Evolutionary conservation across 2,329 filamentous ascomycete species (phyloP), one percentile per base, ranked within the genome.

Genomic region (Chrysoporthe cubensis): DNA sequence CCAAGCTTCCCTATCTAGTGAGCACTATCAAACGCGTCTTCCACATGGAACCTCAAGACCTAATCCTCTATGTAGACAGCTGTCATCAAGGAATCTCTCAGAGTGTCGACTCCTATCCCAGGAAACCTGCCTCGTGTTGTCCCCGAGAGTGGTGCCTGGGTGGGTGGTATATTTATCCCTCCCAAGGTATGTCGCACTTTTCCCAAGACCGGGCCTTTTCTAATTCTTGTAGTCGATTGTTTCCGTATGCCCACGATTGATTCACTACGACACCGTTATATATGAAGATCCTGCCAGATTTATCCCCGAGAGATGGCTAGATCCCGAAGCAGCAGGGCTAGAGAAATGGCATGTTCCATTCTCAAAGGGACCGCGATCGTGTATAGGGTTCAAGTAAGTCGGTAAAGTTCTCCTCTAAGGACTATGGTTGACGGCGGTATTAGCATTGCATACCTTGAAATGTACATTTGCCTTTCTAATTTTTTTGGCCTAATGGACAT

Each of bases 51-150:
- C 6, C 14, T 32, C n/a, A 52, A 26, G 48, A 52, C 11, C 21
- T 52, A 2, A 52, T 5, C 3, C 9, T n/a, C 18, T 4, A 62
- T n/a, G 42, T 32, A 59, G 56, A 59, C 34, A 37, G 56, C 56
- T 14, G 56, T 59, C 21, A 59, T 59, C 56, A 59, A 59, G 7
- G 56, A 59, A 21, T 59, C 56, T n/a, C 56, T 59, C 16, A 59
- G 56, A 59, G 56, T 42, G 40, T 37, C 34, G 4, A 59, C 4
- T 37, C 56, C 56, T 9, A 59, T 59, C 40, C 56, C 56, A 4
- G 56, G 56, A 18, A 59, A 59, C 56, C 40, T 59, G 56, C 56
- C 56, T 26, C 56, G 56, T 32, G 56, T 59, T 2, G 56, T 59
- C 16, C 56, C 56, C 14, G 32, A 59, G 4, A 32, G 56, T 37